Evolutionary conservation across 1,139 yeast genomes (phyloP), one percentile per base, ranked within the genome.

Genomic region (Magnusiomyces magnusii): DNA sequence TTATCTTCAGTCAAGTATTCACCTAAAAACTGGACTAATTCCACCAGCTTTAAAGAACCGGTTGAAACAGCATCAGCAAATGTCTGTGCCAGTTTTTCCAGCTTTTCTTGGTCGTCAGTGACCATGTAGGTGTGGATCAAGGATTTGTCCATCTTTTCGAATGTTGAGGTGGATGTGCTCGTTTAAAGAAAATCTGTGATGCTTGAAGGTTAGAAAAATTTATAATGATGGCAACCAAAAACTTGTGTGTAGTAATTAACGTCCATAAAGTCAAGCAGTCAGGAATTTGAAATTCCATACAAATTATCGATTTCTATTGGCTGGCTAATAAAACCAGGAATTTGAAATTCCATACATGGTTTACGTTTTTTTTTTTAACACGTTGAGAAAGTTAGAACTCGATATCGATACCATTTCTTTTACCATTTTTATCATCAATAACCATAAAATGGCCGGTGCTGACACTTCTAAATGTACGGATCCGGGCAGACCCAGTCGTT

Each of bases 1-100:
- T 84, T 84, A 3, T 85, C 90, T 13, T 91, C 84, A 0, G 93
- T 86, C 56, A 92, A 75, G 59, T 81, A 79, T 24, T 77, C 80
- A 3, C 88, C 89, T 52, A 87, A 71, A 2, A 75, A 68, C 58
- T 80, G 76, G 34, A 87, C 81, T 54, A 86, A 73, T 41, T 78
- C 79, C 19, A 86, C 71, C 25, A 87, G 73, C 41, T 80, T 76
- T 10, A 78, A 63, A 19, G 73, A 63, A 58, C 74, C 76, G 5
- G 67, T 54, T 51, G 73, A 71, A 57, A 80, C 69, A 36, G 67
- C 66, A 74, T 44, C 34, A 2, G 62, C 55, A 54, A 58, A 58
- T 23, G 50, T 27, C 2, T 59, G 57, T 17, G 64, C 53, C 15
- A 25, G 36, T 1, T 64, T 63, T 2, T 52, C 17, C 1, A 44